Base-by-base conservation (phyloP, 805 yeast genomes). In the Nakazawaea ambrosiae region DNA sequence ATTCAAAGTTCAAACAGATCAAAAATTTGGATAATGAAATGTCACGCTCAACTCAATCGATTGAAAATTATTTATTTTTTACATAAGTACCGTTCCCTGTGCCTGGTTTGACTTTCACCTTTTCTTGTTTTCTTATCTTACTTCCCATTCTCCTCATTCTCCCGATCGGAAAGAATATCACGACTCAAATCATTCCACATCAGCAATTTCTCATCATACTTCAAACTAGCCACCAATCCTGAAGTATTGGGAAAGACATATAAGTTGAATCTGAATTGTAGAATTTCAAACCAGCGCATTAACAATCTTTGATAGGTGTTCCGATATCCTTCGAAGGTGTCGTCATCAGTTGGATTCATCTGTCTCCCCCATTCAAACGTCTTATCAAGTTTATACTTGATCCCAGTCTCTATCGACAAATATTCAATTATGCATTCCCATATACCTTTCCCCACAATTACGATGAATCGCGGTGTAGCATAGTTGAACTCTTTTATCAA, bases 171-270 rank as follows among this genome's bases (percentile, higher is more conserved):
- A n/a, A n/a, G n/a, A 15, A 58, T 43, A 33, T 51, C 58, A 14
- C 38, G 42, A 4, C 51, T 50, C 37, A 80, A 46, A 10, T 54
- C 53, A 11, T 49, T 47, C 87, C 87, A 81, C 14, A 69, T 45
- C 4, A 40, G 47, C 35, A 73, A 49, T 49, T 77, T 77, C 27
- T 63, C 66, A 0, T 55, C 59, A 39, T 59, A 60, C 14, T 28
- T 38, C 20, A 64, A 57, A 49, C 76, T 58, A 8, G 80, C 68
- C 7, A 79, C 89, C 6, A 83, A 55, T 2, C 90, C 90, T 4
- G 87, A 79, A 0, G 89, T 81, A 31, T 78, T 78, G 2, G 89
- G 88, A 20, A 81, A 67, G 5, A 82, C 87, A 53, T 66, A 77
- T 0, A 75, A 52, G 4, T 49, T 40, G n/a, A 50, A 42, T 10